Base-by-base conservation (phyloP, 208 protist genomes). In the Leishmania tarentolae region DNA sequence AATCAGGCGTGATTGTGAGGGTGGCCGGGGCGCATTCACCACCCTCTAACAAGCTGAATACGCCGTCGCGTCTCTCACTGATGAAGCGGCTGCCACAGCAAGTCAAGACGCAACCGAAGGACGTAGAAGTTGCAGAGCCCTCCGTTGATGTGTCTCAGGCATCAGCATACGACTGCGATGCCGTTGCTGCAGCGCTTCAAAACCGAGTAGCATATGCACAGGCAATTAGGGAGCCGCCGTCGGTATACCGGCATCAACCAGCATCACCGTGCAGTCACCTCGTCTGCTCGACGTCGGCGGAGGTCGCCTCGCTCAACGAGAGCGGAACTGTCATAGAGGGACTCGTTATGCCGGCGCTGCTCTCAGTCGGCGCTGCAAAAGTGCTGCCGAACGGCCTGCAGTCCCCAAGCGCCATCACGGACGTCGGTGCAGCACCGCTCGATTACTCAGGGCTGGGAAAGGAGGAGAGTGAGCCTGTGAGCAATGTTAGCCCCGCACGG, bases 321-420 rank as follows among this genome's bases (percentile, higher is more conserved):
- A 53, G 24, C 44, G 63, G 50, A 46, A 3, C 28, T 1, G 17
- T 17, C 19, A 50, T 19, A 42, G 74, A 31, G 17, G 19, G 35
- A 40, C 74, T 65, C 37, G 56, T 53, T 47, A 28, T 13, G 15
- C 42, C 75, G 28, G 42, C n/a, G 56, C 3, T 42, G 28, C 35
- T 21, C 21, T 52, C 59, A n/a, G 80, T 44, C 7, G 50, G 50
- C 24, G 44, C 65, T 17, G 73, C 17, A 3, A 87, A 83, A 66
- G 52, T 84, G n/a, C 76, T 87, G 8, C 83, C 83, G 2, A 74
- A 61, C 24, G 79, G 50, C 31, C 75, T 87, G 72, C 59, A 44
- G 31, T 87, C 83, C 24, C 83, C 83, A 6, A 83, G 83, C 53
- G 76, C 59, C 11, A 75, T 74, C 8, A 81, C 79, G 15, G 79